Conservation (phyloP, 495 filamentous ascomycete genomes). For the Neurospora terricola region DNA sequence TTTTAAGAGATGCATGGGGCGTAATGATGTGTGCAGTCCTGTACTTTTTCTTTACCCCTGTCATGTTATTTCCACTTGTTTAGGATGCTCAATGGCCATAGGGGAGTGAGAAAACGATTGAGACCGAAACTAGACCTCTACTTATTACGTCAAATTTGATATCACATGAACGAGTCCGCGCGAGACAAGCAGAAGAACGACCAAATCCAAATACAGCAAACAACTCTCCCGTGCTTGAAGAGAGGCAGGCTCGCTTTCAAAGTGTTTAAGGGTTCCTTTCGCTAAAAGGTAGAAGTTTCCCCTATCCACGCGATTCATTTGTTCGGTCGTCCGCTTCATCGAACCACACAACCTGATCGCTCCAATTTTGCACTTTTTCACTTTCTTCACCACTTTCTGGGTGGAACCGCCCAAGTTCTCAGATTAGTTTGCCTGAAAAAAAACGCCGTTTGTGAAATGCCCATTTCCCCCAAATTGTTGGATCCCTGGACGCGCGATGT, state of each 20-base stretch:
- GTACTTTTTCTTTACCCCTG: neutral
- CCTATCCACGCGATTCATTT: neutral
- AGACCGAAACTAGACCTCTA: neutral
- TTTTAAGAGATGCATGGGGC: neutral
- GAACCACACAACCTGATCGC: neutral
- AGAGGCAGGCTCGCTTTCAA: neutral
- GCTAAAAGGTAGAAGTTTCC: neutral
- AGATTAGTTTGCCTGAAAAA: neutral
- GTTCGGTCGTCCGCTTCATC: neutral
- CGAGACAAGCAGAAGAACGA: neutral
- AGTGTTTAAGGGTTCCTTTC: neutral
- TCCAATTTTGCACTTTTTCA: neutral
- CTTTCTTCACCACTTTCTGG: neutral
- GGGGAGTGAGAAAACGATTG: neutral
- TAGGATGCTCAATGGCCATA: neutral
- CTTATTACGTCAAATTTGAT: neutral
- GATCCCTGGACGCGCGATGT: neutral
- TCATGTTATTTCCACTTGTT: neutral
- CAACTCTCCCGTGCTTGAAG: neutral
- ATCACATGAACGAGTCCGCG: neutral
- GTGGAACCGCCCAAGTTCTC: neutral
- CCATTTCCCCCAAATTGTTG: neutral
- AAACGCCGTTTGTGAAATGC: neutral
- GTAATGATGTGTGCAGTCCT: neutral
- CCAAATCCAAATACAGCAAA: neutral